Base-by-base conservation (phyloP, 2,329 filamentous ascomycete genomes). In the Elsinoe fawcettii region DNA sequence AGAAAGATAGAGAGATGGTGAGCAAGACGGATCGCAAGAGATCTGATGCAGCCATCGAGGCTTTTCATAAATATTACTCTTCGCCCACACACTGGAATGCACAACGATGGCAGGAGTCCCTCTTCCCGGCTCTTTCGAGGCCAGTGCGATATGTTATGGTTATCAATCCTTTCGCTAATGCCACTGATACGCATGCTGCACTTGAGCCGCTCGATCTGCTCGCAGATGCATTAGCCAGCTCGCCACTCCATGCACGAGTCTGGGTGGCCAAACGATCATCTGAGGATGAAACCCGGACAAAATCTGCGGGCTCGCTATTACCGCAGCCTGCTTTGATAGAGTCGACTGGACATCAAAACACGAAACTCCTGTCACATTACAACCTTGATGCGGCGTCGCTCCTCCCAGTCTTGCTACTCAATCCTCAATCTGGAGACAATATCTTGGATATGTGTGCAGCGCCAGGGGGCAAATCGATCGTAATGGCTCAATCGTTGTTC, bases 401-500 rank as follows among this genome's bases (percentile, higher is more conserved):
- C n/a, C 67, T 72, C 7, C 67, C 61, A n/a, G 70, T 69, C 5
- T 61, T 62, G 25, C 47, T 74, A 3, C 67, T 74, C 2, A 61
- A 65, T 39, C 66, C 69, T 7, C 63, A 64, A 39, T 69, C 71
- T 2, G 67, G 69, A 8, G 68, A 74, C 51, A 67, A 68, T 20
- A 65, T 74, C 5, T 63, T 75, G 12, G 73, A 75, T 51, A 65
- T 74, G 8, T 74, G 73, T 57, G 72, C 72, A 4, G 70, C 71
- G 1, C 70, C 71, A 30, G 66, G 70, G 49, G 70, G 68, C 32
- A 72, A 72, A 37, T 70, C 69, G 5, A 60, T 73, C 20, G 63
- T 65, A 2, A 59, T 72, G 25, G 63, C 67, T 1, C 70, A 73
- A 53, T 61, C 64, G 5, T 60, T 74, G 9, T 66, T 69, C 32